Base-by-base conservation (phyloP, 352 stramenopile species). In the Plasmopara viticola region DNA sequence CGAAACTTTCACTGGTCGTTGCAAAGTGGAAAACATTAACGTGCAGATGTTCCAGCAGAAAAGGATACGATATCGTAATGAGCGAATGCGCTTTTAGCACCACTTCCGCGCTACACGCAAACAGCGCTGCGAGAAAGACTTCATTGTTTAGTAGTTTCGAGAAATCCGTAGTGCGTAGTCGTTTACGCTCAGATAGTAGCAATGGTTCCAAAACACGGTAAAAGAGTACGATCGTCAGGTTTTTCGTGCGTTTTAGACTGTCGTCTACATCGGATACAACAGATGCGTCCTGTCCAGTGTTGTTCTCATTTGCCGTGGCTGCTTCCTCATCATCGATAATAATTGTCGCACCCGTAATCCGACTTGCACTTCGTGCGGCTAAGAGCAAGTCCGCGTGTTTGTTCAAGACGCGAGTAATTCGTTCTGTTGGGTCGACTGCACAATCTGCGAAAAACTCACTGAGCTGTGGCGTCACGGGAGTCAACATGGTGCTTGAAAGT, bases 21-120 rank as follows among this genome's bases (percentile, higher is more conserved):
- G 82, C 82, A 51, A 95, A 92, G 56, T 95, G 82, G 51, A 95
- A 93, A 12, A 78, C 81, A 49, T 86, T 86, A 30, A 95, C 83
- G 17, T 74, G 69, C 39, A 90, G 59, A 13, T 74, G 81, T 5
- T 85, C 75, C 15, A 93, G 64, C 44, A 95, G 44, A 31, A 89
- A 86, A 15, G 84, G 84, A 42, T 92, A 95, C 29, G 80, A 88
- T 8, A 93, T 65, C 30, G 84, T 92, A 42, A 95, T 87, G 9
- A 95, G 66, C 10, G 82, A 87, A 51, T 95, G 78, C 4, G 84
- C 64, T 63, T 95, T 95, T 17, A 95, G 64, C 6, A 89, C 68
- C 12, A 93, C 82, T 56, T 95, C 84, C 6, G 89, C 62, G 45
- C 82, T 87, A 66, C 82, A 93, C 6, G 84, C 74, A 61, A 91